Conservation (phyloP, 192 early-diverging fungal genomes). For the Martensiomyces pterosporus region DNA sequence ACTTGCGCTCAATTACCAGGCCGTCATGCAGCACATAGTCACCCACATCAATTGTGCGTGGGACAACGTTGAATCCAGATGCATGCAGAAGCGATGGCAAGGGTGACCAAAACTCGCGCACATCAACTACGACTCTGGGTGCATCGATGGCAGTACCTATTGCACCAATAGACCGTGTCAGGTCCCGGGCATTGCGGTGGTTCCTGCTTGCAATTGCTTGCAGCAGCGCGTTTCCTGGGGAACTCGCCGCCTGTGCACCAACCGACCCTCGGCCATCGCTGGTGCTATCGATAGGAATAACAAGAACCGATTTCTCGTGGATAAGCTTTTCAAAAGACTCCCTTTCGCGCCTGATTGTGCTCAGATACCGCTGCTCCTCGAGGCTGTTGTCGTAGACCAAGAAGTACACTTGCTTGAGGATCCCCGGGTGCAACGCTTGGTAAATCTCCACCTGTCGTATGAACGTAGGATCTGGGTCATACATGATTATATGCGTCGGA, state of each 20-base stretch:
- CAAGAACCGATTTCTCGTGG: constrained; percentile 72
- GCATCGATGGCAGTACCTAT: background rate
- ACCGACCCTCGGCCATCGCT: background rate
- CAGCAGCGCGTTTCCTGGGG: constrained; percentile 21
- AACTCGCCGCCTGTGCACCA: constrained; percentile 2
- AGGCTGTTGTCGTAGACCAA: constrained; percentile 91
- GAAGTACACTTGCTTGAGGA: constrained; percentile 78
- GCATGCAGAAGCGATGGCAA: constrained; percentile 84
- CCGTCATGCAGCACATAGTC: constrained; percentile 87
- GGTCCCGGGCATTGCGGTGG: constrained; percentile 22
- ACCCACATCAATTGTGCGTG: constrained; percentile 86
- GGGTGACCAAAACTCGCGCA: constrained; percentile 88
- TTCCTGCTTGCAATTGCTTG: constrained; percentile 11
- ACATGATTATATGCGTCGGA: constrained; percentile 86
- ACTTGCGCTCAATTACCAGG: constrained; percentile 92
- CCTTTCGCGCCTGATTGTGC: constrained; percentile 80
- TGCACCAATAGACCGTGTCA: no score
- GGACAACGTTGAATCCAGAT: constrained; percentile 66
- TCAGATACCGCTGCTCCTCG: constrained; percentile 91
- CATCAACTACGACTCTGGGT: constrained; percentile 71
- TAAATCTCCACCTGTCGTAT: constrained; percentile 80
- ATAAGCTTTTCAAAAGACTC: constrained; percentile 92
- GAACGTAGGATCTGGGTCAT: constrained; percentile 85
- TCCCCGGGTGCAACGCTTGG: constrained; percentile 53
- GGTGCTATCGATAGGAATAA: constrained; percentile 26